phyloP scores from a whole-genome alignment of 2,329 filamentous ascomycete genomes.

The Periconia macrospinosa region DNA sequence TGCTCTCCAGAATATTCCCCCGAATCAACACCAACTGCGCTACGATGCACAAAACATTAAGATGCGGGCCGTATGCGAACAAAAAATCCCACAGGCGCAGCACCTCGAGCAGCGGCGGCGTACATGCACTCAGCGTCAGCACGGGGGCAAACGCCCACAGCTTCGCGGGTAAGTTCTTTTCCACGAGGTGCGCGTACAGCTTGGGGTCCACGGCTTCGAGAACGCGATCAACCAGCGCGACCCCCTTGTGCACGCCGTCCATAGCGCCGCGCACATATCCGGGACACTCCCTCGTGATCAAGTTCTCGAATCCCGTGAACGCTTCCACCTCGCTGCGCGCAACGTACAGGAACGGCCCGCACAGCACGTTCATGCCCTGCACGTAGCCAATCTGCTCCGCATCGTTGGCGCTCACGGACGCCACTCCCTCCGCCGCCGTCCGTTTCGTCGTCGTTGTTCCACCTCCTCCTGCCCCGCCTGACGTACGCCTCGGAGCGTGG shows the following conservation, averaged over 20 bases:
- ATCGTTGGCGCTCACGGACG: conserved; percentile 40
- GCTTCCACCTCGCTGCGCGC: conserved; percentile 94
- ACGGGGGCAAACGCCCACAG: conserved; percentile 97
- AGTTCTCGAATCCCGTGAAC: conserved; percentile 84
- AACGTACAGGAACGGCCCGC: conserved; percentile 92
- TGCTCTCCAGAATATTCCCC: conserved; percentile 78
- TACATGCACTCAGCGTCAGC: conserved; percentile 91
- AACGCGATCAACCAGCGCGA: conserved; percentile 89
- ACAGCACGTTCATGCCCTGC: conserved; percentile 98
- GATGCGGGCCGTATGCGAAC: conserved; percentile 90
- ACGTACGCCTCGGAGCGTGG: conserved; percentile 24
- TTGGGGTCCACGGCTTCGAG: conserved; percentile 89
- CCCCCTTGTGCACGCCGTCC: conserved; percentile 92
- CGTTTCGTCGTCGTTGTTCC: no score
- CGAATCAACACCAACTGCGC: conserved; percentile 89
- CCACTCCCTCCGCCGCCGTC: conserved; percentile 4
- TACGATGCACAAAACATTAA: conserved; percentile 96
- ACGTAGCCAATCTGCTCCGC: conserved; percentile 84
- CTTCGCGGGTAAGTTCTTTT: conserved; percentile 73
- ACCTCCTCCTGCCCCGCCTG: neutral
- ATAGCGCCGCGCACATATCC: conserved; percentile 94
- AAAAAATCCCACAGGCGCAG: conserved; percentile 94
- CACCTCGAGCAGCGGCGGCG: conserved; percentile 90
- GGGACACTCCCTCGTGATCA: conserved; percentile 85
- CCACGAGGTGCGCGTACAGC: conserved; percentile 78